Percentiles rank a stretch among this genome's conserved stretches.
Conservation (phyloP, 306 rosid species). For the Trifolium fragiferum region DNA sequence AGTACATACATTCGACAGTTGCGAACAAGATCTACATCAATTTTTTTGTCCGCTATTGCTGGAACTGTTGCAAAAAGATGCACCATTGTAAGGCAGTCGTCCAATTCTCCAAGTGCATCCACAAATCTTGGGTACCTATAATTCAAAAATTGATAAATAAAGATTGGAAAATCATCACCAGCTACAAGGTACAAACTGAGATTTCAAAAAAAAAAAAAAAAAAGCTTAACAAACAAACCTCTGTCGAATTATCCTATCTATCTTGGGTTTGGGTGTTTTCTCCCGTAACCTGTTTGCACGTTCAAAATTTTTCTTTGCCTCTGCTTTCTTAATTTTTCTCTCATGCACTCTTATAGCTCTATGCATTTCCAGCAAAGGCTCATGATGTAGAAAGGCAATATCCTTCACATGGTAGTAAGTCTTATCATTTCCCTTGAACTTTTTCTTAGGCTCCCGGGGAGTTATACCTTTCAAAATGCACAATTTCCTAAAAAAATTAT, state of each 20-base stretch:
- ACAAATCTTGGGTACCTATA: constrained; percentile 84
- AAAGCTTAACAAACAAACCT: constrained; percentile 61
- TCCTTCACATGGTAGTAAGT: constrained; percentile 94
- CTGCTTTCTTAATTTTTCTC: constrained; percentile 82
- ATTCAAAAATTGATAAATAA: constrained; percentile 24
- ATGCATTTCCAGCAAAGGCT: constrained; percentile 76
- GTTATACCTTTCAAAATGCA: constrained; percentile 91
- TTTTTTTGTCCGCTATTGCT: constrained; percentile 65
- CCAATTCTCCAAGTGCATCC: constrained; percentile 92
- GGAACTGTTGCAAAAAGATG: constrained; percentile 96
- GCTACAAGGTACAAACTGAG: constrained; percentile 1
- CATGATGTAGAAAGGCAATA: constrained; percentile 82
- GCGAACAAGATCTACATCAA: constrained; percentile 72
- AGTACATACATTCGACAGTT: constrained; percentile 75
- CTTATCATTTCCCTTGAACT: constrained; percentile 91
- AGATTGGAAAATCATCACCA: constrained; percentile 2
- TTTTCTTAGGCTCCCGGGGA: constrained; percentile 95
- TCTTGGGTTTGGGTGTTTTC: constrained; percentile 62
- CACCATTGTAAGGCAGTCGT: constrained; percentile 88
- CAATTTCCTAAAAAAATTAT: constrained; percentile 61
- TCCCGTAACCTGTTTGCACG: constrained; percentile 65
- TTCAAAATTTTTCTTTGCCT: constrained; percentile 77
- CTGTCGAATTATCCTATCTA: constrained; percentile 73
- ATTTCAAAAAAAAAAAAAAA: not conserved
- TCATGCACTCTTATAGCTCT: constrained; percentile 74